Percentiles rank a stretch among this genome's conserved stretches.
Evolutionary conservation across 2,329 filamentous ascomycete species (phyloP).

Genomic region (Ophiocordyceps robertsii): DNA sequence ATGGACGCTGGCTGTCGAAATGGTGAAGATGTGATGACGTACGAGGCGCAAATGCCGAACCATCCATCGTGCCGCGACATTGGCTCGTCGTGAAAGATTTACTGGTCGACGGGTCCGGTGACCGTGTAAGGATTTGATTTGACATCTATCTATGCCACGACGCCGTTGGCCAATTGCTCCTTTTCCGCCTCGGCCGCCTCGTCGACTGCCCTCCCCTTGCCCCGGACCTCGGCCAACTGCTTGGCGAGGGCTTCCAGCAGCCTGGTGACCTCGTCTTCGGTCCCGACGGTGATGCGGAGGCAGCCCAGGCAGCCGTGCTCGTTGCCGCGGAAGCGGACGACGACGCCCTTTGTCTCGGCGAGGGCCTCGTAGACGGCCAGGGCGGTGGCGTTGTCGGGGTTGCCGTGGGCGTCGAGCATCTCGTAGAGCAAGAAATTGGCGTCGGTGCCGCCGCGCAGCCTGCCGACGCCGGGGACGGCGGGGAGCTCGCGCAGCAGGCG

Average conservation of each 20-base stretch:
- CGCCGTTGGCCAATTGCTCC: neutral
- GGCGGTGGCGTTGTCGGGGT: slow-evolving; percentile 68
- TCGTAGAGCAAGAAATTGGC: slow-evolving; percentile 89
- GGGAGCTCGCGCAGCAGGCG: slow-evolving; percentile 62
- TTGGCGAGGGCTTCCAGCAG: slow-evolving; percentile 57
- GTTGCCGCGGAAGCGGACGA: slow-evolving; percentile 86
- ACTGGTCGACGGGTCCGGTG: too few relatives aligned
- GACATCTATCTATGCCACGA: neutral
- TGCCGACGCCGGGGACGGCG: slow-evolving; percentile 62
- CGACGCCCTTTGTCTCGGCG: slow-evolving; percentile 76
- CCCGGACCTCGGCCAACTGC: slow-evolving; percentile 31
- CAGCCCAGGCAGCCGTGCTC: slow-evolving; percentile 84
- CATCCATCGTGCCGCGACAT: too few relatives aligned
- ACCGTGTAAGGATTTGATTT: too few relatives aligned
- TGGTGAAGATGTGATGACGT: too few relatives aligned
- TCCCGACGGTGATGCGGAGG: slow-evolving; percentile 83
- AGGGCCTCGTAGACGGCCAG: slow-evolving; percentile 70
- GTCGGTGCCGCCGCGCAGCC: slow-evolving; percentile 63
- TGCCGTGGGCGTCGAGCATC: slow-evolving; percentile 59
- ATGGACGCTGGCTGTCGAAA: too few relatives aligned
- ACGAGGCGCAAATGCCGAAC: too few relatives aligned
- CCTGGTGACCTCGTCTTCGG: slow-evolving; percentile 68
- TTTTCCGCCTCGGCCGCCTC: neutral
- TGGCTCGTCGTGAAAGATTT: too few relatives aligned
- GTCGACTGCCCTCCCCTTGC: neutral